Conservation (phyloP, 352 stramenopile genomes). For the Pilasporangium apinafurcum region DNA sequence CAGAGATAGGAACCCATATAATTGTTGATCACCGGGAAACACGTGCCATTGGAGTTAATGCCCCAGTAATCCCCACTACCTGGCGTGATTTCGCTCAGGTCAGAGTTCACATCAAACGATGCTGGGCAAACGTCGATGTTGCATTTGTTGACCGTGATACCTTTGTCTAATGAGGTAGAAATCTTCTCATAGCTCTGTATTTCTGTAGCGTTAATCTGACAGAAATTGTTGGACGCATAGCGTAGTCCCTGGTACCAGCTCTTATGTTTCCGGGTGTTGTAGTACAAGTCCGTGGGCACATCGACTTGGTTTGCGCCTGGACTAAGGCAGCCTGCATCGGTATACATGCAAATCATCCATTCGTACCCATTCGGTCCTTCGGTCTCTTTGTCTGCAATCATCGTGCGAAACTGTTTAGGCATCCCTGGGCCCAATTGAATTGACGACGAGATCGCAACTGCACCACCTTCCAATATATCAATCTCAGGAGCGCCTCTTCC, state of each 20-base stretch:
- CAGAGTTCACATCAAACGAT: slow-evolving; percentile 34
- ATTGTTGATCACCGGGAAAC: slow-evolving; percentile 34
- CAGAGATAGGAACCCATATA: slow-evolving; percentile 42
- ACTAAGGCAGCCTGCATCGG: slow-evolving; percentile 2
- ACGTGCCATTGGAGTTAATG: slow-evolving; percentile 52
- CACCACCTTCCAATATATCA: slow-evolving; percentile 90
- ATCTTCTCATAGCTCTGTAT: slow-evolving; percentile 26
- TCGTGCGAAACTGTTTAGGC: slow-evolving; percentile 35
- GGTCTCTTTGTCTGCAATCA: slow-evolving; percentile 20
- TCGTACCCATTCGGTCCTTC: slow-evolving; percentile 13
- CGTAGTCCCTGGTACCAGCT: slow-evolving; percentile 54
- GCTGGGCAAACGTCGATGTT: slow-evolving; percentile 23
- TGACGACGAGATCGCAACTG: slow-evolving; percentile 82
- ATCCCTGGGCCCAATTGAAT: slow-evolving; percentile 84
- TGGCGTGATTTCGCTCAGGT: slow-evolving; percentile 26
- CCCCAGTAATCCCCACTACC: slow-evolving; percentile 20
- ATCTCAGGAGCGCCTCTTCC: slow-evolving; percentile 88
- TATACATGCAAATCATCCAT: slow-evolving; percentile 11
- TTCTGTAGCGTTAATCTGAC: neutral
- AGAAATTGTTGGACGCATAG: slow-evolving; percentile 44
- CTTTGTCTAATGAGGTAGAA: slow-evolving; percentile 11
- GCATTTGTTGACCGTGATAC: slow-evolving; percentile 36
- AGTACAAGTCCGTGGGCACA: slow-evolving; percentile 29
- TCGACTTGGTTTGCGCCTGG: slow-evolving; percentile 43
- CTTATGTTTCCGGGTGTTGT: slow-evolving; percentile 29